A percentile compares a stretch with the other conserved stretches of the same genome.
Evolutionary conservation across 1,139 yeast species (phyloP).

Genomic region (Yamadazyma triangularis): DNA sequence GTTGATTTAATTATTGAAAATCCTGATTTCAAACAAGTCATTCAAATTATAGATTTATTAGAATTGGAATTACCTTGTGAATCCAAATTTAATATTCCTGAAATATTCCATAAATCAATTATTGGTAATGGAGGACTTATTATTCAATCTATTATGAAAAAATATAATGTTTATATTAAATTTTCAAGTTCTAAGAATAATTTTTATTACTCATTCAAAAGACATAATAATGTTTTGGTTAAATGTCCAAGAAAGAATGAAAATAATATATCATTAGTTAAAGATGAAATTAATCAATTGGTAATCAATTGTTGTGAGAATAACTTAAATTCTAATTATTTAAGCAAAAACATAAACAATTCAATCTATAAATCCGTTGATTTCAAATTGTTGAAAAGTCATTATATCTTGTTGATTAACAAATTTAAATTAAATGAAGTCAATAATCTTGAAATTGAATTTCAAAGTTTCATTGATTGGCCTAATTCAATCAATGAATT

Average conservation of each 20-base stretch:
- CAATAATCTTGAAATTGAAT: conserved; percentile 57
- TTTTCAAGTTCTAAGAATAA: conserved; percentile 58
- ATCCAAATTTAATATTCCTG: conserved; percentile 81
- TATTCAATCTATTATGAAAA: conserved; percentile 89
- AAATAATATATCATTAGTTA: conserved; percentile 65
- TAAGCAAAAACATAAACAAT: conserved; percentile 14
- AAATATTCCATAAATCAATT: conserved; percentile 87
- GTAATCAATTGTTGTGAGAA: conserved; percentile 44
- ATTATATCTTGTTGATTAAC: conserved; percentile 50
- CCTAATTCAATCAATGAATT: conserved; percentile 45
- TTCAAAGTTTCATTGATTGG: conserved; percentile 61
- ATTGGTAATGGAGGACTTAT: conserved; percentile 93
- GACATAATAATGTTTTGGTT: conserved; percentile 78
- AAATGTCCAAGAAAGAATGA: conserved; percentile 87
- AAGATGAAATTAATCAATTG: conserved; percentile 50
- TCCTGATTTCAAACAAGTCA: conserved; percentile 35
- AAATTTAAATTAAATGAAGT: conserved; percentile 34
- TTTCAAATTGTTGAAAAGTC: conserved; percentile 53
- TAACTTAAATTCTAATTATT: conserved; percentile 15
- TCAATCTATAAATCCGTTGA: conserved; percentile 38
- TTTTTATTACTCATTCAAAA: conserved; percentile 45
- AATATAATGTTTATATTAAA: conserved; percentile 88
- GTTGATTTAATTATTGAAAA: conserved; percentile 53
- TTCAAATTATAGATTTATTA: conserved; percentile 55
- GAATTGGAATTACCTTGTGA: conserved; percentile 88